Evolutionary conservation across 2,329 filamentous ascomycete species (phyloP).

Genomic region (Botryotinia narcissicola): DNA sequence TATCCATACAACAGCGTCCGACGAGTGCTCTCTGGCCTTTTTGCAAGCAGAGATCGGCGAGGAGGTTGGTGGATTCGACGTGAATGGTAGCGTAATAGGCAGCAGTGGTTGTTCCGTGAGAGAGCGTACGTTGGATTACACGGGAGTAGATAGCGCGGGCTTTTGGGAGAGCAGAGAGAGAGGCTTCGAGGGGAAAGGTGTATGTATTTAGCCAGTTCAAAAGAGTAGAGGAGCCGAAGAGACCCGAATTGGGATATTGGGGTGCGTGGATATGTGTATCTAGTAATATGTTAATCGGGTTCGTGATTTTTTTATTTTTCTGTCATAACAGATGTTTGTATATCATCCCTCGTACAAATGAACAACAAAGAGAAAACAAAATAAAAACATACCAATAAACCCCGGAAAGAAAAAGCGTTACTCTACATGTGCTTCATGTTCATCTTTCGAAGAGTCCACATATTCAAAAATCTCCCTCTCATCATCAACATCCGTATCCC

Average conservation of each 20-base stretch:
- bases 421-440: conserved; percentile 41
- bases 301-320: neutral
- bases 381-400: conserved; percentile 60
- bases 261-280: conserved; percentile 95
- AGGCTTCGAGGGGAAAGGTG: conserved; percentile 89
- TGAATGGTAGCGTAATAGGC: conserved; percentile 94
- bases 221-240: conserved; percentile 91
- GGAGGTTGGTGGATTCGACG: conserved; percentile 83
- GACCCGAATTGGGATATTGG: conserved; percentile 90
- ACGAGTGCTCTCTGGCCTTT: conserved; percentile 87
- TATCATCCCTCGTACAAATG: neutral
- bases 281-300: conserved; percentile 39
- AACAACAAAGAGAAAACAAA: neutral
- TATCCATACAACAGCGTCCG: conserved; percentile 94
- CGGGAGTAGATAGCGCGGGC: conserved; percentile 73
- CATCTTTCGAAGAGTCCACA: conserved; percentile 25
- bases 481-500: conserved; percentile 33
- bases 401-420: conserved; percentile 80
- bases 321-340: neutral
- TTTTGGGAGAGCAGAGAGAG: conserved; percentile 60
- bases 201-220: conserved; percentile 92
- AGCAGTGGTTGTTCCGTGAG: conserved; percentile 89
- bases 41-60: conserved; percentile 77
- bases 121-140: conserved; percentile 75
- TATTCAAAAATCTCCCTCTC: conserved; percentile 21